phyloP scores from a whole-genome alignment of 2,329 filamentous ascomycete genomes.

The Orbilia brochopaga region DNA sequence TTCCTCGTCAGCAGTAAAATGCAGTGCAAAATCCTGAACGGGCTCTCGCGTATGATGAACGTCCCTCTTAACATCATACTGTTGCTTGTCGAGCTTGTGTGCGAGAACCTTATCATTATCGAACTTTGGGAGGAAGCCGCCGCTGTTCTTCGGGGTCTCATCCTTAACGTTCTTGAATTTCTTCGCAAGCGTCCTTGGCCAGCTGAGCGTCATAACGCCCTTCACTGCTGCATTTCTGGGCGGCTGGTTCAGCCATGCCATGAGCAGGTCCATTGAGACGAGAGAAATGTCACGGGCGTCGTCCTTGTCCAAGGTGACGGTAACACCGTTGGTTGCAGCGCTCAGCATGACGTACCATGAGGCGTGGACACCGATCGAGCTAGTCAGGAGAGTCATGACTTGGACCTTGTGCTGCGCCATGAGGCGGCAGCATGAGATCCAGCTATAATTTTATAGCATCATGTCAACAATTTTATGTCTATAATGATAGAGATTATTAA shows the following conservation, averaged over 20 bases:
- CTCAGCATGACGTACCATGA: slow-evolving; percentile 44
- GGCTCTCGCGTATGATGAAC: slow-evolving; percentile 35
- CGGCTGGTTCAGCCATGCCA: slow-evolving; percentile 44
- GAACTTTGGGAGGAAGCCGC: slow-evolving; percentile 42
- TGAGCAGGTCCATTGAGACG: slow-evolving; percentile 45
- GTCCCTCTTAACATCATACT: slow-evolving; percentile 40
- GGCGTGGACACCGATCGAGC: slow-evolving; percentile 28
- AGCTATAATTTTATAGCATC: slow-evolving; percentile 15
- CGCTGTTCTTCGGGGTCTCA: slow-evolving; percentile 45
- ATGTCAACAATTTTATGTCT: background rate
- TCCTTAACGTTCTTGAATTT: slow-evolving; percentile 47
- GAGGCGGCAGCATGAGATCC: slow-evolving; percentile 44
- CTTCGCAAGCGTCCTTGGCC: slow-evolving; percentile 31
- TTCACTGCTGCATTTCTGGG: slow-evolving; percentile 17
- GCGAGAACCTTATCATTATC: slow-evolving; percentile 28
- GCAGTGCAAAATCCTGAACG: slow-evolving; percentile 39
- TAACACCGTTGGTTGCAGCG: slow-evolving; percentile 41
- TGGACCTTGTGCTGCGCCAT: slow-evolving; percentile 44
- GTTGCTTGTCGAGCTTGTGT: slow-evolving; percentile 14
- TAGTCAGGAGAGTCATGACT: slow-evolving; percentile 46
- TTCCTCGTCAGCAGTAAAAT: slow-evolving; percentile 20
- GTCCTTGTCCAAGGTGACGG: slow-evolving; percentile 23
- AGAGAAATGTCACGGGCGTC: slow-evolving; percentile 30
- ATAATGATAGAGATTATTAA: too few species aligned
- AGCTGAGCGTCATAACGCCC: slow-evolving; percentile 40